Evolutionary conservation across 1,284 basidiomycete species (phyloP).

Genomic region (Marasmius tenuissimus): DNA sequence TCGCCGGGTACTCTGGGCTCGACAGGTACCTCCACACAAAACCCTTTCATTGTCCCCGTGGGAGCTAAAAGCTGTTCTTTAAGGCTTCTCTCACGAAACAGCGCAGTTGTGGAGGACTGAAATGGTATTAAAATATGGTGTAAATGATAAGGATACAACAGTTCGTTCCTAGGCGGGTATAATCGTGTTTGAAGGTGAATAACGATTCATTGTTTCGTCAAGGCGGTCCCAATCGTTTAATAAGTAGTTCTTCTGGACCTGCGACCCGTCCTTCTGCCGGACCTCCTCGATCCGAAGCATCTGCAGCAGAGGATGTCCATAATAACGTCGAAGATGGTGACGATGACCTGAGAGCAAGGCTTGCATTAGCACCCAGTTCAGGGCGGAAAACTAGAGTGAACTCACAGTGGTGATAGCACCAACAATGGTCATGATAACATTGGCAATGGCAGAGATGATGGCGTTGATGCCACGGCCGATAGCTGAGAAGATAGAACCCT

Average conservation of each 20-base stretch:
- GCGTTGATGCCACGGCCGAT: constrained; percentile 57
- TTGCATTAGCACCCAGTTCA: background rate
- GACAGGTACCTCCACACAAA: too few relatives aligned
- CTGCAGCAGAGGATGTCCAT: constrained; percentile 62
- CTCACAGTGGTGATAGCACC: constrained; percentile 54
- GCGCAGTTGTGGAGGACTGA: too few relatives aligned
- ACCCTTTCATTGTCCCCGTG: too few relatives aligned
- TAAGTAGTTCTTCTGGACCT: constrained; percentile 1
- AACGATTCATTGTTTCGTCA: background rate
- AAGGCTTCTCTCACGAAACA: too few relatives aligned
- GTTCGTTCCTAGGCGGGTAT: background rate
- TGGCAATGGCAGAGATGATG: constrained; percentile 57
- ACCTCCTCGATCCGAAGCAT: constrained; percentile 45
- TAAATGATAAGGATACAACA: too few relatives aligned
- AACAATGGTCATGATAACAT: constrained; percentile 58
- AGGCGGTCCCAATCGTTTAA: background rate
- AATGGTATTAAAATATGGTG: too few relatives aligned
- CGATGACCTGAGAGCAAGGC: constrained; percentile 44
- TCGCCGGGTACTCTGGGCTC: too few relatives aligned
- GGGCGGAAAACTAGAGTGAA: constrained; percentile 6
- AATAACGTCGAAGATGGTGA: constrained; percentile 63
- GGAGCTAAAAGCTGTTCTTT: too few relatives aligned
- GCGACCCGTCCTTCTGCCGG: constrained; percentile 30
- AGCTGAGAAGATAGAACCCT: constrained; percentile 65
- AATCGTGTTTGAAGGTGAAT: background rate